Evolutionary conservation across 179 eudicot genomes (phyloP).

Genomic region (Monotropa hypopitys): DNA sequence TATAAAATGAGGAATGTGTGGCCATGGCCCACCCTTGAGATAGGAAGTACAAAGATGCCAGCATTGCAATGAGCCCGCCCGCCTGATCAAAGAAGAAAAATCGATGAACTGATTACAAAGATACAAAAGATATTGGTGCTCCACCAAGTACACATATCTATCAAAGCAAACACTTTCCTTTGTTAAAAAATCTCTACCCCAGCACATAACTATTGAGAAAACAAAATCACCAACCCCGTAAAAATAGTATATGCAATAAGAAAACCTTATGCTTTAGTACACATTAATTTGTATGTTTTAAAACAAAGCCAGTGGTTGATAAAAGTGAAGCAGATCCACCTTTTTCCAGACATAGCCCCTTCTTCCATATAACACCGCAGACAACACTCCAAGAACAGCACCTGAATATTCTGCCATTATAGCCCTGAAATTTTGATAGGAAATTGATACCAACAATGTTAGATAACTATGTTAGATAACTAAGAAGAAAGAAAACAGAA

Average conservation of each 20-base stretch:
- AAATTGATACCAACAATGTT: background rate
- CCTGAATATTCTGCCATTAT: slow-evolving; percentile 90
- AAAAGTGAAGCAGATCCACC: slow-evolving; percentile 21
- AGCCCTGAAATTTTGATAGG: slow-evolving; percentile 35
- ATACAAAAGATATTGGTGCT: background rate
- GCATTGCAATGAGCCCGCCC: slow-evolving; percentile 79
- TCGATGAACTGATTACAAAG: slow-evolving; percentile 1
- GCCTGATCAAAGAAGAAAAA: slow-evolving; percentile 37
- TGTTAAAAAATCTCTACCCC: background rate
- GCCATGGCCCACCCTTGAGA: slow-evolving; percentile 95
- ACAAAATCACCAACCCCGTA: background rate
- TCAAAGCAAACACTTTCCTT: background rate
- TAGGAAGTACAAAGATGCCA: slow-evolving; percentile 69
- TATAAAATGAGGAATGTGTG: slow-evolving; percentile 71
- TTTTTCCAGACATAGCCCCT: slow-evolving; percentile 77
- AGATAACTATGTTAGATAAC: background rate
- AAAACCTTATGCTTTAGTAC: background rate
- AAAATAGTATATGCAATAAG: background rate
- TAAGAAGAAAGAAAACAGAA: background rate
- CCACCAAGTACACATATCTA: background rate
- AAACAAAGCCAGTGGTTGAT: background rate
- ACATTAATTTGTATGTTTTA: background rate
- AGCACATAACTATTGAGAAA: background rate
- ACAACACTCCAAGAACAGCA: slow-evolving; percentile 75
- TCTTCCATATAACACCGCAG: slow-evolving; percentile 73